Conservation (phyloP, 192 early-diverging fungal species). For the Obelidium mucronatum region DNA sequence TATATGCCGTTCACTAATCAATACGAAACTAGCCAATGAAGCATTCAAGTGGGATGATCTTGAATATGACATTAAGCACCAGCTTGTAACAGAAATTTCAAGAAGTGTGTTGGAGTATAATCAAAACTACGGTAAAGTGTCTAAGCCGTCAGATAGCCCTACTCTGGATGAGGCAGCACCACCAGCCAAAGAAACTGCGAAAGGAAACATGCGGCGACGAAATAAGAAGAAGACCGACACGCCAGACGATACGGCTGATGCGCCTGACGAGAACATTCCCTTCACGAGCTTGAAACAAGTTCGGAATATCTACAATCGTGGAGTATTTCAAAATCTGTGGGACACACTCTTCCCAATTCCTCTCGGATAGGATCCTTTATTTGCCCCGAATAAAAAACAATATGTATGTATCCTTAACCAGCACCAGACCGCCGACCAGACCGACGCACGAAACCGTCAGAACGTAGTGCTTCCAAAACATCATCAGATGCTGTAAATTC, state of each 20-base stretch:
- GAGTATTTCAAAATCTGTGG: conserved; percentile 41
- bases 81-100: conserved; percentile 35
- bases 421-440: too few species aligned
- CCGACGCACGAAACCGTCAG: too few species aligned
- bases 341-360: conserved; percentile 55
- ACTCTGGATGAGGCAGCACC: neutral
- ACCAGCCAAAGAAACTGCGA: neutral
- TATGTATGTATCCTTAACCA: too few species aligned
- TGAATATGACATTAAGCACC: conserved; percentile 40
- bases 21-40: conserved; percentile 51
- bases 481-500: too few species aligned
- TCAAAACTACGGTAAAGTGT: conserved; percentile 24
- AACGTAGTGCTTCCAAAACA: too few species aligned
- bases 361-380: too few species aligned
- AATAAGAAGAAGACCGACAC: conserved; percentile 7
- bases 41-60: conserved; percentile 61
- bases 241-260: too few species aligned
- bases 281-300: conserved; percentile 36
- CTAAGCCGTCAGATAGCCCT: neutral
- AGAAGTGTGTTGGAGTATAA: conserved; percentile 43
- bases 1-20: neutral
- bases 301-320: conserved; percentile 50
- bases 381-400: too few species aligned
- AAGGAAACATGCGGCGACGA: neutral
- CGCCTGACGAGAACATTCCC: conserved; percentile 31